phyloP scores from a whole-genome alignment of 768 basidiomycete species.

The Boletus vinaceobasis region DNA sequence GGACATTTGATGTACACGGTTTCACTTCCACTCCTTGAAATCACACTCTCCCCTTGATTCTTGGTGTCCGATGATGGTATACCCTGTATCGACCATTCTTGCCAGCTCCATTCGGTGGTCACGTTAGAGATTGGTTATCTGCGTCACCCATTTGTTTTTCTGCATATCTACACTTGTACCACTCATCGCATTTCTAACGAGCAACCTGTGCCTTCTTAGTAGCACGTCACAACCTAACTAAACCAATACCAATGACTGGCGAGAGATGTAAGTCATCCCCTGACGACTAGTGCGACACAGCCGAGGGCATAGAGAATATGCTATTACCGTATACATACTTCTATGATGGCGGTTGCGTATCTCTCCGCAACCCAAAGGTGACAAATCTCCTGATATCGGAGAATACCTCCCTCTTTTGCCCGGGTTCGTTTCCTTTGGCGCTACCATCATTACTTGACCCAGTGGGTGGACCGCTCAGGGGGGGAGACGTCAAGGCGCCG shows the following conservation, averaged over 20 bases:
- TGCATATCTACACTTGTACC: slow-evolving; percentile 15
- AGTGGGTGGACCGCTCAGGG: slow-evolving; percentile 59
- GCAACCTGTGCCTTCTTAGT: background rate
- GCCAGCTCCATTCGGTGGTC: background rate
- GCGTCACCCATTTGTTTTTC: background rate
- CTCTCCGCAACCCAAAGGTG: slow-evolving; percentile 81
- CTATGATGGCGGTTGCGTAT: slow-evolving; percentile 39
- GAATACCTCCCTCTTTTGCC: slow-evolving; percentile 73
- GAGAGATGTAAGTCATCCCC: background rate
- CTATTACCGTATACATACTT: background rate
- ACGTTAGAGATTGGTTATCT: background rate
- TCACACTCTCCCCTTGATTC: background rate
- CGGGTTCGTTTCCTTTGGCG: slow-evolving; percentile 40
- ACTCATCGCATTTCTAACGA: slow-evolving; percentile 12
- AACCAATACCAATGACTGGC: slow-evolving; percentile 9
- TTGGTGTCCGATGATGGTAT: slow-evolving; percentile 13
- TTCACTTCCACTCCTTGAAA: slow-evolving; percentile 9
- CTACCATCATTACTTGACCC: slow-evolving; percentile 49
- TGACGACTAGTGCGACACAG: background rate
- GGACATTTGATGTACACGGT: slow-evolving; percentile 8
- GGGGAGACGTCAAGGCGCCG: slow-evolving; percentile 55
- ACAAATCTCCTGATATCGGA: slow-evolving; percentile 87
- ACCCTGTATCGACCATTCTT: slow-evolving; percentile 11
- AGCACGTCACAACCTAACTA: background rate
- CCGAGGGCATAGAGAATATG: background rate